Evolutionary conservation across 257 asterid genomes (phyloP), one percentile per base, ranked within the genome.

Genomic region (Nicotiana sylvestris): DNA sequence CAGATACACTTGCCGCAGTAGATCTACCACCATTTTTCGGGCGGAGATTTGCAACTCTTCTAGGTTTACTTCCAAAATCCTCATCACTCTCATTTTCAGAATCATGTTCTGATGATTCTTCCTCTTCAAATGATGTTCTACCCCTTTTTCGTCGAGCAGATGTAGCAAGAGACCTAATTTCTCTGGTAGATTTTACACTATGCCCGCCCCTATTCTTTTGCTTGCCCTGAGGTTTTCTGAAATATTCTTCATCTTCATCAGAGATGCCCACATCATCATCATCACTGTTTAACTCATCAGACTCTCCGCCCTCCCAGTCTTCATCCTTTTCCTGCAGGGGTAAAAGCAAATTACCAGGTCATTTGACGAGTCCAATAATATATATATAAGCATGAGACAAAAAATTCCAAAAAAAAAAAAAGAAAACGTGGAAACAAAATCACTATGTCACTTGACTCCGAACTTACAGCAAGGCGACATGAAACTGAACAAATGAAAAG

Each of bases 231-330:
- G 76, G 77, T 87, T 88, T 94, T 90, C 87, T 90, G 62, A 53
- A 87, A 76, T 84, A 91, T 55, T 53, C 82, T 74, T 87, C 97
- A 80, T 93, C 97, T 69, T 92, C 98, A 83, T 94, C 98, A 25
- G 97, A 92, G 74, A 91, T 61, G 82, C 89, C 93, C 90, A 93
- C 84, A 85, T 93, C 95, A 68, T 88, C 97, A 81, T 89, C 97
- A 53, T 88, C 92, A 46, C 81, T 82, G 70, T 84, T 78, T 81
- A 90, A 91, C 62, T 91, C 99, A 43, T 96, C 99, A 85, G 98
- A 94, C 85, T 91, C 98, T 88, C 89, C 98, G 78, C 87, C 98
- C 86, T 86, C 96, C 98, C 97, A 96, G 88, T 92, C 98, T n/a
- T 89, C 96, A 83, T 93, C 91, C 87, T 90, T 91, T 70, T 82